These are phyloP conservation scores for Ceratorhiza oryzae-sativae DNA, from an alignment of 1,284 basidiomycete species.

Conservation along the genomic window DNA sequence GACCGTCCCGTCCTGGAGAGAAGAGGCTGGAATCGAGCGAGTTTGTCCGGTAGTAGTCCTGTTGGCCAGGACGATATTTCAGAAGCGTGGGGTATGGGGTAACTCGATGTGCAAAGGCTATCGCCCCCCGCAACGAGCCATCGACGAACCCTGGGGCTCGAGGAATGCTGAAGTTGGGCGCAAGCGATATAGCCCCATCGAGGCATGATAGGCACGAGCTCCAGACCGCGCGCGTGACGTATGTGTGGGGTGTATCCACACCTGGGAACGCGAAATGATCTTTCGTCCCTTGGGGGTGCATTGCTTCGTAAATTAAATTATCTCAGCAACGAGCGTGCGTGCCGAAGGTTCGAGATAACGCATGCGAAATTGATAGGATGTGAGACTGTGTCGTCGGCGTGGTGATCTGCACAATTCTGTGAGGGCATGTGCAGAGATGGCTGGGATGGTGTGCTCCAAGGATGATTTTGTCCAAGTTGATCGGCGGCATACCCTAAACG, in stretches of 20 bases:
- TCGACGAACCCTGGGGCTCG: neutral
- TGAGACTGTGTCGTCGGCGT: neutral
- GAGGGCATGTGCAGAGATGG: neutral
- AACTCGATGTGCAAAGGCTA: constrained; percentile 1
- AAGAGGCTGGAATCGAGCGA: neutral
- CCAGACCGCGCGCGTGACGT: constrained; percentile 19
- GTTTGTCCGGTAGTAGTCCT: neutral
- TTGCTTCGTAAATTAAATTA: neutral
- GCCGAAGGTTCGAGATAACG: neutral
- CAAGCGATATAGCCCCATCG: constrained; percentile 26
- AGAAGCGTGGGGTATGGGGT: constrained; percentile 6
- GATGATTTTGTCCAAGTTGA: neutral
- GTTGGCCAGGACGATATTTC: neutral
- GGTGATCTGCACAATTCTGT: neutral
- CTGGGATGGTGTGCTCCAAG: neutral
- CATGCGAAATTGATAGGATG: neutral
- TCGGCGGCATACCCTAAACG: neutral
- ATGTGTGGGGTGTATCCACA: constrained; percentile 9
- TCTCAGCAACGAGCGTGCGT: neutral
- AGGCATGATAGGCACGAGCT: neutral
- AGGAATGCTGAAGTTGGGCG: neutral
- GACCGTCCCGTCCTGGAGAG: neutral
- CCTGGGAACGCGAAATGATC: neutral
- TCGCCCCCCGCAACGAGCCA: constrained; percentile 11
- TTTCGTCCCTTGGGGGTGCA: neutral